Conservation (phyloP, 768 basidiomycete species). For the Antrodiella citrinella region DNA sequence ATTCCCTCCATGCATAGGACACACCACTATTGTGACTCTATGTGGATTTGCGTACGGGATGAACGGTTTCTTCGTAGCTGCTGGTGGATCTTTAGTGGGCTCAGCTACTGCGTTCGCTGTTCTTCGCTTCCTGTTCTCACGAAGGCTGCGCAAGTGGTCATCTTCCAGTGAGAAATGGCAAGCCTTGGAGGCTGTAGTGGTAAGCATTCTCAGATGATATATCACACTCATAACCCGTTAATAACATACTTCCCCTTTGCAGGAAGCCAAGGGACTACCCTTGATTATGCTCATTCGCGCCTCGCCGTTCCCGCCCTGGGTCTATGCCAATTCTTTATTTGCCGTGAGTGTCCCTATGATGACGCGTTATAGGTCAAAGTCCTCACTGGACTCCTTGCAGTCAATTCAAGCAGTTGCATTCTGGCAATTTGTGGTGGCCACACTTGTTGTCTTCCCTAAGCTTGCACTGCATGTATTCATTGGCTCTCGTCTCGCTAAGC, state of each 20-base stretch:
- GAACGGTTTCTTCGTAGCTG: constrained; percentile 63
- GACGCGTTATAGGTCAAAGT: neutral
- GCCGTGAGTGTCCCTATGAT: constrained; percentile 40
- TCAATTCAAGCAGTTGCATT: constrained; percentile 69
- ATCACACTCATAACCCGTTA: too few species aligned
- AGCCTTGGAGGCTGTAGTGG: constrained; percentile 68
- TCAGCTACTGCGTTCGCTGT: constrained; percentile 53
- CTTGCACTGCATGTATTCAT: constrained; percentile 68
- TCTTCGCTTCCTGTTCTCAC: constrained; percentile 51
- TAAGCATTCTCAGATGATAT: constrained; percentile 28
- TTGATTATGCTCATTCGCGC: constrained; percentile 75
- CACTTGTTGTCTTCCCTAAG: constrained; percentile 63
- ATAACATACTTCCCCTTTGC: constrained; percentile 4
- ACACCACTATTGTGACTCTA: constrained; percentile 55
- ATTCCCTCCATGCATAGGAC: constrained; percentile 58
- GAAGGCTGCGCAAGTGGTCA: constrained; percentile 52
- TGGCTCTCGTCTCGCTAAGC: constrained; percentile 61
- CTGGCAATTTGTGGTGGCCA: constrained; percentile 72
- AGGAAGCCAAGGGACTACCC: constrained; percentile 73
- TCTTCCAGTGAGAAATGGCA: constrained; percentile 64
- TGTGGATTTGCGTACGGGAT: constrained; percentile 83
- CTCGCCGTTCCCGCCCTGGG: constrained; percentile 83
- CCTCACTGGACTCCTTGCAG: constrained; percentile 22
- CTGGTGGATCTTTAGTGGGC: constrained; percentile 51
- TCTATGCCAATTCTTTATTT: constrained; percentile 76